Evolutionary conservation across 108 stramenopile genomes (phyloP).

Genomic region (Hondaea fermentalgiana): DNA sequence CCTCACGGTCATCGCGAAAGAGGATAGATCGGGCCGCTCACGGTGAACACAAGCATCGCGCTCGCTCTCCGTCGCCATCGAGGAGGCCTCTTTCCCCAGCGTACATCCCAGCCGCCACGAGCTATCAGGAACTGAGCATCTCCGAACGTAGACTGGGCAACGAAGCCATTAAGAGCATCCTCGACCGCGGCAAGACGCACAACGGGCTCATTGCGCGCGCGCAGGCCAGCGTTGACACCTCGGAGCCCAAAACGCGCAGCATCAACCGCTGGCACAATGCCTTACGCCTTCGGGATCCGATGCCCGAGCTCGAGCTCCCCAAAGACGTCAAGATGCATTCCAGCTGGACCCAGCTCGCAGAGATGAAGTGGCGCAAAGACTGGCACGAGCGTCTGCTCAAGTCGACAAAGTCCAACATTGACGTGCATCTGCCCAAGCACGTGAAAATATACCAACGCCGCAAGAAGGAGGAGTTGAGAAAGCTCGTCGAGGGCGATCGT

Average conservation of each 20-base stretch:
- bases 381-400: background rate
- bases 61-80: no score
- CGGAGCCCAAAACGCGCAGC: background rate
- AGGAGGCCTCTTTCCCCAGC: background rate
- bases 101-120: background rate
- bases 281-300: background rate
- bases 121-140: background rate
- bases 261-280: background rate
- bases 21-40: no score
- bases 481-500: background rate
- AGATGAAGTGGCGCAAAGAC: slow-evolving; percentile 18
- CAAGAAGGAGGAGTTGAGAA: background rate
- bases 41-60: background rate
- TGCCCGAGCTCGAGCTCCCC: slow-evolving; percentile 6
- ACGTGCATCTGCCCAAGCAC: background rate
- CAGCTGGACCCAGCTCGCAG: slow-evolving; percentile 1
- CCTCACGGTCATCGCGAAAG: no score
- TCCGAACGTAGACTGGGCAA: background rate
- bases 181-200: slow-evolving; percentile 6
- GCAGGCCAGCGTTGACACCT: background rate
- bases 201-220: background rate
- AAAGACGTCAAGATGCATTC: background rate
- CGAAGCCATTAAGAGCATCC: background rate
- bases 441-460: background rate
- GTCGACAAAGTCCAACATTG: background rate